Evolutionary conservation across 1,284 basidiomycete genomes (phyloP), one percentile per base, ranked within the genome.

Genomic region (Sanghuangporus sanghuang): DNA sequence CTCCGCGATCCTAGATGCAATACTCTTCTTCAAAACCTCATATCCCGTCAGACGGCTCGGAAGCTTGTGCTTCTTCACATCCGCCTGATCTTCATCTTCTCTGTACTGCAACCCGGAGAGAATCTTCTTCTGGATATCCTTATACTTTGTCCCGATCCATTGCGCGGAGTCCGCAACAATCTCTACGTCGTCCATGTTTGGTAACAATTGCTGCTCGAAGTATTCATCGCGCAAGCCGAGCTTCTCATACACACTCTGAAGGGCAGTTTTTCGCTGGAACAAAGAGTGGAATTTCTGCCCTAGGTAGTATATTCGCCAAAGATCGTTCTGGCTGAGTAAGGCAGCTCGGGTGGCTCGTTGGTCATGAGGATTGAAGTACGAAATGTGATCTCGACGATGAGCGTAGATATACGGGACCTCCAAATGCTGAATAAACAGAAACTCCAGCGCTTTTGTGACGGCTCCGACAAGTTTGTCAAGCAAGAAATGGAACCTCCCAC

Each of bases 401-500:
- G 89, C 87, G 88, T 91, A 98, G 67, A 99, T 88, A 74, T 95
- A 97, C 0, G 97, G 95, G 7, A 97, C 95, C 73, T 99, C 97
- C 68, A 92, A 86, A 67, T 93, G 85, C 59, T 95, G 87, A 59
- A 94, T 79, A 74, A 98, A 95, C 67, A 99, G 82, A 73, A 89
- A 93, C 50, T 87, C 84, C 44, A 99, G 81, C 60, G 92, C 88
- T 64, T 82, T 85, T 2, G 89, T 87, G 64, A 99, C 91, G 7
- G 94, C 92, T 62, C 85, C 78, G 64, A 95, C 85, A 71, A 96
- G 87, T 18, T 88, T 82, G 63, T 81, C 79, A 39, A 87, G 84
- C 61, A 92, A 84, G 58, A 85, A 73, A 60, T 83, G 76, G 68
- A 82, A 80, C 65, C 78, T 75, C 21, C 89, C 87, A 59, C 84